A percentile compares a stretch with the other conserved stretches of the same genome.
Evolutionary conservation across 139 green algal genomes (phyloP).

Genomic region (Astrephomene gubernaculifera): DNA sequence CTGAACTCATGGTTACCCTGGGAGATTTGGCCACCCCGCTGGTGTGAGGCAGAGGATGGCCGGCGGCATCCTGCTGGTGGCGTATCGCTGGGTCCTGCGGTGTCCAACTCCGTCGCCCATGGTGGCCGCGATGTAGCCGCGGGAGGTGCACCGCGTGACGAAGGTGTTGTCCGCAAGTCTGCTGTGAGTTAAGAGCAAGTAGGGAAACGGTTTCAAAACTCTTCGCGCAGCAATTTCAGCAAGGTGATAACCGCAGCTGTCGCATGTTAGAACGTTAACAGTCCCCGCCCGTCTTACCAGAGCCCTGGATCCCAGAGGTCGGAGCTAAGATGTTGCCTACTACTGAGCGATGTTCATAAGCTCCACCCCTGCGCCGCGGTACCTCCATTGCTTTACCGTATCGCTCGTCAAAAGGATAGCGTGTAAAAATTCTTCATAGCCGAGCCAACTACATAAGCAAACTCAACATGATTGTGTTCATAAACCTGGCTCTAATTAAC

Average conservation of each 20-base stretch:
- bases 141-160: neutral
- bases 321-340: conserved; percentile 9
- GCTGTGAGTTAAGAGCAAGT: neutral
- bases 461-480: too few species aligned
- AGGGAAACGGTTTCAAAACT: neutral
- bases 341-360: conserved; percentile 5
- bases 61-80: neutral
- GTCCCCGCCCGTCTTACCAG: neutral
- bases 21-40: neutral
- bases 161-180: conserved; percentile 3
- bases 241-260: neutral
- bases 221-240: neutral
- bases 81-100: neutral
- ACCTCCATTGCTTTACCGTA: too few species aligned
- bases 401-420: too few species aligned
- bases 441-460: too few species aligned
- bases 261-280: neutral
- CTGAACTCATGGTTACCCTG: neutral
- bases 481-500: too few species aligned
- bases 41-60: neutral
- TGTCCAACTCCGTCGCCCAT: conserved; percentile 24
- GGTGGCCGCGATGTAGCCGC: neutral
- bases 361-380: neutral
- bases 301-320: neutral
- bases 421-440: too few species aligned